A percentile compares a stretch with the other conserved stretches of the same genome.
Conservation (phyloP, 345 rosid species). For the Mallotus nudiflorus region DNA sequence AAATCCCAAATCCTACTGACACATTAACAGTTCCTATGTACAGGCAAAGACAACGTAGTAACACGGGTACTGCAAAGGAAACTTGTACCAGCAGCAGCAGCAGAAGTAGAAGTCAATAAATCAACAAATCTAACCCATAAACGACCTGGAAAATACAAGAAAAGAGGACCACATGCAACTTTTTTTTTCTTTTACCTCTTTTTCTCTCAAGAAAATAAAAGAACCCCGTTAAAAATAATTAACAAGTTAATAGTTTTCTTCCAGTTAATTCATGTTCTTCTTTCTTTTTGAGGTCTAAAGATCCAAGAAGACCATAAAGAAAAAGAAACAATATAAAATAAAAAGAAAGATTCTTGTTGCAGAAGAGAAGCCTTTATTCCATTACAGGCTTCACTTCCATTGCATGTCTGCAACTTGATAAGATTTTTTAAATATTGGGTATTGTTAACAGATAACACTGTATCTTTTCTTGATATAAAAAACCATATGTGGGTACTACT, state of each 20-base stretch:
- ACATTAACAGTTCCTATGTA: slow-evolving; percentile 12
- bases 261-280: not conserved
- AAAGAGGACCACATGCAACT: slow-evolving; percentile 19
- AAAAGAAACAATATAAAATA: not conserved
- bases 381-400: not conserved
- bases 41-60: slow-evolving; percentile 33
- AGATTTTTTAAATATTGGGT: not conserved
- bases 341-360: slow-evolving; percentile 25
- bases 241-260: not conserved
- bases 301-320: not conserved
- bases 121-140: slow-evolving; percentile 9
- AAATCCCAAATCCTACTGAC: slow-evolving; percentile 22
- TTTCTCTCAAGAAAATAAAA: not conserved
- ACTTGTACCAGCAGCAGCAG: slow-evolving; percentile 4
- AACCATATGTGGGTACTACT: too few species aligned
- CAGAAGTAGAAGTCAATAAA: too few species aligned
- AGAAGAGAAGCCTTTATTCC: slow-evolving; percentile 39
- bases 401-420: not conserved
- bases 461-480: too few species aligned
- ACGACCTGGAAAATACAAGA: slow-evolving; percentile 27
- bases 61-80: slow-evolving; percentile 30
- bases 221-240: not conserved
- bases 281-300: slow-evolving; percentile 19
- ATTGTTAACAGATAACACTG: too few species aligned
- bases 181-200: not conserved